Evolutionary conservation across 225 moss, liverwort and hornwort species (phyloP).

Genomic region (Pseudisothecium myosuroides): DNA sequence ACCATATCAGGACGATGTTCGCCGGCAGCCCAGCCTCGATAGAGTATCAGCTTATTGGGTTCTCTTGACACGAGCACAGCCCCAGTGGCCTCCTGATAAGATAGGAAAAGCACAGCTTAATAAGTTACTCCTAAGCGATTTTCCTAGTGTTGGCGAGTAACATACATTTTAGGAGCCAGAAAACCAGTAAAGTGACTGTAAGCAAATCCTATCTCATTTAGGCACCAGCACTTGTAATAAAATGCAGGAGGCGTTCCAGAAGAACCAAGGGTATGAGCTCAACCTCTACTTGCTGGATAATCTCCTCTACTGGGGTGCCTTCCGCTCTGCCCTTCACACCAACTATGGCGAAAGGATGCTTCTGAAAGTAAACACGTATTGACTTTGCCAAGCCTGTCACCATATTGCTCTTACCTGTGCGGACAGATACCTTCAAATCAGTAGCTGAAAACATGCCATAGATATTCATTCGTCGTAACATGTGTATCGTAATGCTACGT

Average conservation of each 20-base stretch:
- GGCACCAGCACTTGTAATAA: not conserved
- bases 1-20: conserved; percentile 52
- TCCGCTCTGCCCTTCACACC: conserved; percentile 86
- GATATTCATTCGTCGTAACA: not conserved
- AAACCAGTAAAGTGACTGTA: not conserved
- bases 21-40: conserved; percentile 84
- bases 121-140: not conserved
- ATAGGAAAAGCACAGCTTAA: not conserved
- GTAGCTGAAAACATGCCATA: not conserved
- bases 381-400: conserved; percentile 76
- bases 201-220: not conserved
- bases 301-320: conserved; percentile 81
- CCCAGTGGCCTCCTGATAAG: conserved; percentile 63
- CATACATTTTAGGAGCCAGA: not conserved
- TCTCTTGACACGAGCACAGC: conserved; percentile 83
- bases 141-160: not conserved
- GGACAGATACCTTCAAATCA: not conserved
- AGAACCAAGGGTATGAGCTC: not conserved
- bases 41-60: conserved; percentile 69
- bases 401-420: conserved; percentile 77
- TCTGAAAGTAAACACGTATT: conserved; percentile 75
- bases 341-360: conserved; percentile 71
- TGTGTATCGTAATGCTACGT: not conserved
- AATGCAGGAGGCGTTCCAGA: not conserved
- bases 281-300: conserved; percentile 74